Evolutionary conservation across 176 grass and related monocot genomes (phyloP).

Genomic region (Hyparrhenia diplandra): DNA sequence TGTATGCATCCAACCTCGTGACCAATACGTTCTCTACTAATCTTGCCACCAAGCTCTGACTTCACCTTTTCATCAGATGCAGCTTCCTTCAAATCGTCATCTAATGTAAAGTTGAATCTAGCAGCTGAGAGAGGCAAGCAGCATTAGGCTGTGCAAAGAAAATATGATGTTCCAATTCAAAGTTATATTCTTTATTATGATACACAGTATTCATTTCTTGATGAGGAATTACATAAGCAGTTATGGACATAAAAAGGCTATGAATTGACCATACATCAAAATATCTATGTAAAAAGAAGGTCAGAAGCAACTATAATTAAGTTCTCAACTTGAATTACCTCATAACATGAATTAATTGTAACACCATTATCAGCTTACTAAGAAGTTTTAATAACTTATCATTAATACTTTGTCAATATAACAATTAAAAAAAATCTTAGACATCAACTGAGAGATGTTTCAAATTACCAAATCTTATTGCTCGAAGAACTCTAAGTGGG

Average conservation of each 20-base stretch:
- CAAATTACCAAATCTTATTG: slow-evolving; percentile 86
- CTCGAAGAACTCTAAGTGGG: slow-evolving; percentile 95
- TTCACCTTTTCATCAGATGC: slow-evolving; percentile 84
- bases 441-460: slow-evolving; percentile 12
- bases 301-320: not conserved
- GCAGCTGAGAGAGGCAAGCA: slow-evolving; percentile 46
- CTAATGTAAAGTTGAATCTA: slow-evolving; percentile 88
- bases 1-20: slow-evolving; percentile 63
- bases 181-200: not conserved
- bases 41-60: slow-evolving; percentile 73
- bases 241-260: slow-evolving; percentile 9
- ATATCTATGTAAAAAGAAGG: slow-evolving; percentile 15
- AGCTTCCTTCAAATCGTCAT: slow-evolving; percentile 77
- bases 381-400: not conserved
- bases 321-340: not conserved
- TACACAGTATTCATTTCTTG: not conserved
- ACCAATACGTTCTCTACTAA: slow-evolving; percentile 90
- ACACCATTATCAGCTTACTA: slow-evolving; percentile 1
- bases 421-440: not conserved
- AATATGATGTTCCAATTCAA: slow-evolving; percentile 5
- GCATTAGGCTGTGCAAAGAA: slow-evolving; percentile 18
- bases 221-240: slow-evolving; percentile 20
- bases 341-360: not conserved
- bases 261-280: not conserved
- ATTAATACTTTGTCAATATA: not conserved